Evolutionary conservation across 1,284 basidiomycete genomes (phyloP), one percentile per base, ranked within the genome.

Genomic region (Tranzscheliella williamsii): DNA sequence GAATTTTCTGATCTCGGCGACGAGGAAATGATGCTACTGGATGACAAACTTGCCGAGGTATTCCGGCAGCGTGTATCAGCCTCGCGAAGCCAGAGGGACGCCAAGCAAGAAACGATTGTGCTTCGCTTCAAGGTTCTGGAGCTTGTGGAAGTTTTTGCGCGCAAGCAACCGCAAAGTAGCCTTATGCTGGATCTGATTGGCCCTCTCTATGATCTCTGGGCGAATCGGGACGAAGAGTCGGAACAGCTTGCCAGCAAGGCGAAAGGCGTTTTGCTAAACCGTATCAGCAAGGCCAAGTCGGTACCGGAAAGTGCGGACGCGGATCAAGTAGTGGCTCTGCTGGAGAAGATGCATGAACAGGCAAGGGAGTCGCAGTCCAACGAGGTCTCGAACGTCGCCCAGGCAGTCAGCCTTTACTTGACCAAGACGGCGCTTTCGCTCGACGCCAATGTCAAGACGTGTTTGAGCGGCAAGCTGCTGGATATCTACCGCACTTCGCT

Each of bases 21-120:
- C 73, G 93, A 97, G 35, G 90, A 96, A 80, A 98, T 97, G 94
- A 86, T 96, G 82, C 87, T 88, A 38, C 85, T 97, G 33, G 94
- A 98, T 74, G 89, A 90, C 55, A 90, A 95, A 73, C 84, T 98
- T 5, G 90, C 90, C 5, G 85, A 88, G 49, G 87, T 93, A 29
- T 96, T 98, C 84, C 84, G 84, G 60, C 75, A 80, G 36, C 85
- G 85, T 47, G 79, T 82, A 11, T 42, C 52, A n/a, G 84, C 84
- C 51, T 85, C 83, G 71, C 86, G 49, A 16, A 46, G 42, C 8
- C 63, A 63, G 39, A 55, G 63, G 38, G 66, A 54, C 17, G 58
- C 67, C 20, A 73, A 73, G 47, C 63, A 55, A 23, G 73, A 76
- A 30, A 63, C 62, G 5, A 48, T 89, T 5, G 87, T 93, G 76